Base-by-base conservation (phyloP, 768 basidiomycete species). In the Tylopilus vinaceipallidus region DNA sequence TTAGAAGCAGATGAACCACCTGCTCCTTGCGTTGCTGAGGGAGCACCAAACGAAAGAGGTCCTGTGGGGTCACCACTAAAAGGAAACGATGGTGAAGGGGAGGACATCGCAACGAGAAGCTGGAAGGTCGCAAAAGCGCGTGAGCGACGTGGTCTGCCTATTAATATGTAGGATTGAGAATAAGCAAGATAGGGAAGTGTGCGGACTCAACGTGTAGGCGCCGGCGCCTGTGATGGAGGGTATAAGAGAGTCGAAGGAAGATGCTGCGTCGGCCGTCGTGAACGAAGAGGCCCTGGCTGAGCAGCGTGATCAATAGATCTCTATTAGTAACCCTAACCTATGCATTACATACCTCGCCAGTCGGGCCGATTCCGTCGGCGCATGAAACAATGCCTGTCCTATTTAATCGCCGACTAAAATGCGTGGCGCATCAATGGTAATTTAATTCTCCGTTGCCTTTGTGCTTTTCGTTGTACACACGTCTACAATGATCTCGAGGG, bases 111-210 rank as follows among this genome's bases (percentile, higher is more conserved):
- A 30, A 44, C 22, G 16, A 12, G 30, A 7, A 47, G 41, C 14
- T 49, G 38, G 41, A 29, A 35, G 23, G 39, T 19, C n/a, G 10
- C 19, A 23, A 42, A 32, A 35, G 39, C 44, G 56, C 48, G 47
- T 13, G 22, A 27, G 35, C 38, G 46, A 35, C 3, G 36, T 3
- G 1, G 35, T 32, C 48, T 13, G 32, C 39, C 40, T 63, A 65
- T 63, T 53, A 63, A 60, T 57, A 50, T 35, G 45, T 36, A 26
- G 24, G 36, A 10, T 41, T n/a, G 13, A n/a, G 40, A 33, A 26
- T 24, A 35, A 49, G 32, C 36, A 42, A 19, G 35, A 11, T 32
- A 36, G 39, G n/a, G 26, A 22, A 32, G 34, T 12, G 10, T 22
- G 26, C 10, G 1, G 35, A 26, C 33, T 35, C 3, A 8, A 33